These are phyloP conservation scores for Globisporangium takayamanum DNA, from an alignment of 352 stramenopile species.

Conservation along the genomic window DNA sequence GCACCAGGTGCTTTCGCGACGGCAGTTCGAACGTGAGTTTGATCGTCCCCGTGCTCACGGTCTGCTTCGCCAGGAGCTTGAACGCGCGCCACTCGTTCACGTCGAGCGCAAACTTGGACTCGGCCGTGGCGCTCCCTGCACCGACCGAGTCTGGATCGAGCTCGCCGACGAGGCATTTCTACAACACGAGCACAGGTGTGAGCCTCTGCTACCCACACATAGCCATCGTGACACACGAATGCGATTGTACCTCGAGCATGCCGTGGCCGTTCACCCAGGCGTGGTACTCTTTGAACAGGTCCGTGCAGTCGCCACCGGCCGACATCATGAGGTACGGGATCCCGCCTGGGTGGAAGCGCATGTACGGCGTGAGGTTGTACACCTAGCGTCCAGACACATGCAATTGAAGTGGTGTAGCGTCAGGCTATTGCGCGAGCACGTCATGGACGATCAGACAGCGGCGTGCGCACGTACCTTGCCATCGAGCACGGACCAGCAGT, in stretches of 20 bases:
- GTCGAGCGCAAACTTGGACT: conserved; percentile 49
- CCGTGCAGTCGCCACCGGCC: conserved; percentile 92
- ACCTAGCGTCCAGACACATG: conserved; percentile 19
- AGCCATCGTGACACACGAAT: neutral
- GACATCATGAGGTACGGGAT: conserved; percentile 87
- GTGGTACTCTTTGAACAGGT: conserved; percentile 97
- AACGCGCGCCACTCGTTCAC: conserved; percentile 64
- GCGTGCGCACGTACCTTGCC: conserved; percentile 75
- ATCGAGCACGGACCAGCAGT: conserved; percentile 92
- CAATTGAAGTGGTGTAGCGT: no score
- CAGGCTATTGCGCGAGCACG: no score
- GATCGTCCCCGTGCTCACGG: conserved; percentile 45
- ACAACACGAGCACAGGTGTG: neutral
- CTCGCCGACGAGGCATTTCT: conserved; percentile 77
- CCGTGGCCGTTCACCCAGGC: conserved; percentile 91
- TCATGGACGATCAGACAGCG: no score
- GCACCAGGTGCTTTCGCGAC: conserved; percentile 46
- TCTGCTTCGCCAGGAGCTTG: conserved; percentile 48
- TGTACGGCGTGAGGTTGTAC: conserved; percentile 96
- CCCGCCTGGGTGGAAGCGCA: conserved; percentile 97
- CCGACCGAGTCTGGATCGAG: conserved; percentile 49
- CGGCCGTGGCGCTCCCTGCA: neutral
- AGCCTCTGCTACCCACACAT: neutral
- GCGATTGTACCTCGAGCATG: conserved; percentile 64
- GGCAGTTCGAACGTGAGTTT: conserved; percentile 80